These are phyloP conservation scores for Exophiala spinifera DNA, from an alignment of 2,329 filamentous ascomycete genomes.

Conservation along the genomic window DNA sequence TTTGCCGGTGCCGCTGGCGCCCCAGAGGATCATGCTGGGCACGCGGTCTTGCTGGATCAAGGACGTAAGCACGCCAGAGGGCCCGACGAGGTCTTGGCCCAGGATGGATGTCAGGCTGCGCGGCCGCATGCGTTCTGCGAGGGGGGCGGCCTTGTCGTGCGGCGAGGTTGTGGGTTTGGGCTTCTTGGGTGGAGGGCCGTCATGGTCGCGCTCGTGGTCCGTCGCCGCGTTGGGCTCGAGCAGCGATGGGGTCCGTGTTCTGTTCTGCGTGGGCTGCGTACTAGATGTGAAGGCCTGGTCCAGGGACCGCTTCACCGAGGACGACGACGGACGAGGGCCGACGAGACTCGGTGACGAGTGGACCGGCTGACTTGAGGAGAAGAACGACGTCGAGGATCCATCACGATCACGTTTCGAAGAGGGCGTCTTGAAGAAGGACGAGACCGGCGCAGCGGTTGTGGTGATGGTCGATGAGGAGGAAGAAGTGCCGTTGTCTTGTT, in stretches of 20 bases:
- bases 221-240: too few relatives aligned
- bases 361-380: conserved; percentile 30
- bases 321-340: conserved; percentile 10
- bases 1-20: conserved; percentile 49
- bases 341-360: conserved; percentile 2
- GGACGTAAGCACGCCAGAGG: conserved; percentile 75
- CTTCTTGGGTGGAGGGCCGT: conserved; percentile 52
- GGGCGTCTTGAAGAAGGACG: conserved; percentile 56
- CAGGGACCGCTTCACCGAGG: conserved; percentile 34
- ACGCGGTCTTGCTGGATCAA: conserved; percentile 83
- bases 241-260: too few relatives aligned
- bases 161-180: conserved; percentile 55
- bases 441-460: conserved; percentile 40
- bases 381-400: conserved; percentile 24
- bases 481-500: conserved; percentile 36
- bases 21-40: conserved; percentile 91
- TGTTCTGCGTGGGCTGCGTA: neutral
- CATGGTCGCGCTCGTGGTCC: too few relatives aligned
- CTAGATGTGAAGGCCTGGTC: conserved; percentile 20
- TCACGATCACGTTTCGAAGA: conserved; percentile 37
- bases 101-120: conserved; percentile 77
- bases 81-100: conserved; percentile 87
- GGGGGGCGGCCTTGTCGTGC: conserved; percentile 67
- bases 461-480: conserved; percentile 12
- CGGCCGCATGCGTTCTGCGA: conserved; percentile 93